Evolutionary conservation across 1,284 basidiomycete genomes (phyloP).

Genomic region (Moesziomyces antarcticus): DNA sequence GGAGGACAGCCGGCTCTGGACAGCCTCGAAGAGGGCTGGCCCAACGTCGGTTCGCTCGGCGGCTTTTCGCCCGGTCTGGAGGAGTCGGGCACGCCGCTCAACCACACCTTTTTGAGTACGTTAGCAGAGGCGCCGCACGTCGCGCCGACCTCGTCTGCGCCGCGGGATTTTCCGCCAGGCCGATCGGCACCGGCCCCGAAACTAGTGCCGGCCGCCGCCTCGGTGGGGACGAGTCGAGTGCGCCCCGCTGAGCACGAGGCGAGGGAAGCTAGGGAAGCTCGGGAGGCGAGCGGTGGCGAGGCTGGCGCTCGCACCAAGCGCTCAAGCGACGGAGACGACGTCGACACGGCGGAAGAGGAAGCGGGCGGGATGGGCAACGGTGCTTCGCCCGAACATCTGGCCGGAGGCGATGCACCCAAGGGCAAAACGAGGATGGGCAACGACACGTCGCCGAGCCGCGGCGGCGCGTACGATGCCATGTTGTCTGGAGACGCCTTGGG

Average conservation of each 20-base stretch:
- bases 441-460: conserved; percentile 5
- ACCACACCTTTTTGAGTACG: conserved; percentile 71
- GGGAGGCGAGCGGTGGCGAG: conserved; percentile 2
- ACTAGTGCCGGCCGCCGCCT: conserved; percentile 32
- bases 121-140: conserved; percentile 67
- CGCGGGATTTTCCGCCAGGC: conserved; percentile 47
- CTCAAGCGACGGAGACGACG: conserved; percentile 43
- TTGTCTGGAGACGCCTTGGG: conserved; percentile 11
- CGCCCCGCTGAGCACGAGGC: conserved; percentile 8
- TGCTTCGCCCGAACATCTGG: background rate
- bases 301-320: conserved; percentile 9
- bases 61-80: conserved; percentile 49
- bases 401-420: conserved; percentile 6
- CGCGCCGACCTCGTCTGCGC: conserved; percentile 6
- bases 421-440: conserved; percentile 35
- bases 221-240: conserved; percentile 12
- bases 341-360: conserved; percentile 43
- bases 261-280: conserved; percentile 1
- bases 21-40: conserved; percentile 29
- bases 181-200: conserved; percentile 52
- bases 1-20: conserved; percentile 15
- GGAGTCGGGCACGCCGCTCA: conserved; percentile 69
- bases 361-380: conserved; percentile 5
- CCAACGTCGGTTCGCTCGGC: conserved; percentile 14
- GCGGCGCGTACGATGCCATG: conserved; percentile 3